Base-by-base conservation (phyloP, 1,139 yeast genomes). In the Blastobotrys apis region DNA sequence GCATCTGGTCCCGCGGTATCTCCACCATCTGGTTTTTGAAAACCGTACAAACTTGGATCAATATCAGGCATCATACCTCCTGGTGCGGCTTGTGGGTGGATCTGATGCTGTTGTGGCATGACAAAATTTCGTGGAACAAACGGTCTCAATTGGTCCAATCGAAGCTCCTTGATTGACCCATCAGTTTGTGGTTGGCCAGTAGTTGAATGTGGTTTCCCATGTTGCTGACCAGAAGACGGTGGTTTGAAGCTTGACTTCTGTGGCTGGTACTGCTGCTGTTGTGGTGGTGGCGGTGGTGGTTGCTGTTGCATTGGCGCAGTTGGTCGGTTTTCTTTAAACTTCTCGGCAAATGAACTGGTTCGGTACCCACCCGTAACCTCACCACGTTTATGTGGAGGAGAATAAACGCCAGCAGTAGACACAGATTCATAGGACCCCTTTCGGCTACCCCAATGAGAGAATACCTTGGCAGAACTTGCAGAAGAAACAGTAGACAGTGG, bases 401-500 rank as follows among this genome's bases (percentile, higher is more conserved):
- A 38, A 22, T 38, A 38, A 13, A 31, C 29, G 17, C n/a, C 29
- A 17, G 32, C 32, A 12, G 5, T 29, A 5, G 6, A 9, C n/a
- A 29, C 32, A 6, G 32, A 29, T 13, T 29, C 32, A 12, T 12
- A 29, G 8, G 32, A 29, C 32, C 32, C 32, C n/a, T 29, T 29
- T 6, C 32, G 32, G n/a, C 32, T 29, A 12, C 32, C 32, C 32
- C 32, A 29, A 15, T 13, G n/a, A 6, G n/a, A 6, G 8, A 15
- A 12, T 12, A 12, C 32, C 16, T 29, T 29, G 16, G 38, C 6
- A 2, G 36, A 31, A 13, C 19, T 31, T 22, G 45, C 41, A 12
- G 45, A 42, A 10, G 41, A 37, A 16, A 33, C 37, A 8, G 42
- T 40, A 16, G 47, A 32, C 36, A 37, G 39, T 29, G 48, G 41